Conservation (phyloP, 2,329 filamentous ascomycete species). For the Hymenoscyphus infarciens region DNA sequence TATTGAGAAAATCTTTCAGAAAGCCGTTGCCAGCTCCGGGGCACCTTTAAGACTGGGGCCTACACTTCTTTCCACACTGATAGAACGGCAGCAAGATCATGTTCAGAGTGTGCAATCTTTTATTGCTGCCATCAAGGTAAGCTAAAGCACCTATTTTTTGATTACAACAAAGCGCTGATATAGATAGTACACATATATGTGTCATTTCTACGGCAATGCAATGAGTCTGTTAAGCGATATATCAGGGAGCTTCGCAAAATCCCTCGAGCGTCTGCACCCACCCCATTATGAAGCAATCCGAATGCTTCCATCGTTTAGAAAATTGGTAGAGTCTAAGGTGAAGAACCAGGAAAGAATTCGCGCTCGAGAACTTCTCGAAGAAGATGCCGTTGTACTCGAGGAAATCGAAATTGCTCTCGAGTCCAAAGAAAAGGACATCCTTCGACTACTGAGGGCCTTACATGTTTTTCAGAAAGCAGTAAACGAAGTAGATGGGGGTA, state of each 20-base stretch:
- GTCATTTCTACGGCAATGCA: slow-evolving; percentile 77
- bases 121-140: slow-evolving; percentile 64
- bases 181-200: slow-evolving; percentile 75
- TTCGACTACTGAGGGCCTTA: slow-evolving; percentile 46
- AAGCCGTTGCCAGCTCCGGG: slow-evolving; percentile 56
- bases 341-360: slow-evolving; percentile 41
- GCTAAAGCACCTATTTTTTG: slow-evolving; percentile 10
- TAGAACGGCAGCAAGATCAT: slow-evolving; percentile 73
- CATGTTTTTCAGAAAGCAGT: slow-evolving; percentile 41
- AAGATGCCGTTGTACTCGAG: slow-evolving; percentile 52
- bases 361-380: slow-evolving; percentile 55
- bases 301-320: slow-evolving; percentile 65
- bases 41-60: slow-evolving; percentile 61
- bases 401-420: slow-evolving; percentile 38
- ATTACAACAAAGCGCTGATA: slow-evolving; percentile 13
- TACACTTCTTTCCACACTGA: slow-evolving; percentile 56
- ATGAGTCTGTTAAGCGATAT: slow-evolving; percentile 59
- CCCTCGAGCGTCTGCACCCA: slow-evolving; percentile 41
- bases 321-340: slow-evolving; percentile 47
- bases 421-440: slow-evolving; percentile 40
- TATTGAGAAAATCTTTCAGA: slow-evolving; percentile 68
- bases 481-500: slow-evolving; percentile 26
- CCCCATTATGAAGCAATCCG: slow-evolving; percentile 66
- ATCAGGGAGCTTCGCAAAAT: slow-evolving; percentile 30
- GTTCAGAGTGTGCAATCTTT: slow-evolving; percentile 73